These are phyloP conservation scores for Wickerhamiella cacticola DNA, from an alignment of 805 yeast genomes.

Conservation along the genomic window DNA sequence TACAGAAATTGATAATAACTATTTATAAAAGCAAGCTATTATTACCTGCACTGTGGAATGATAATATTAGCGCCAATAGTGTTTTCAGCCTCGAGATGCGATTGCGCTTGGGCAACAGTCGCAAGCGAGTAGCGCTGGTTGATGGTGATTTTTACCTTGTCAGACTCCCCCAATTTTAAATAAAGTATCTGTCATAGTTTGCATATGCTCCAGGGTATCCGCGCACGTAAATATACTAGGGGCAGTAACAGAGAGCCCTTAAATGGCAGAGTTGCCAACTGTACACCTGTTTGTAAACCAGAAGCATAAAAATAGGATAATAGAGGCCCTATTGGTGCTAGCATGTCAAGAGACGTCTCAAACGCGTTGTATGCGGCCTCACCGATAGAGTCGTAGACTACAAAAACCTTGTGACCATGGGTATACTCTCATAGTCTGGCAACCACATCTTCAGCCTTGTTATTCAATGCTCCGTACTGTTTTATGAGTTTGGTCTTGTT, in stretches of 20 bases:
- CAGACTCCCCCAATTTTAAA: no score
- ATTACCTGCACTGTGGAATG: background rate
- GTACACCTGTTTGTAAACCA: slow-evolving; percentile 67
- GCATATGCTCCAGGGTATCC: slow-evolving; percentile 38
- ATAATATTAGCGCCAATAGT: slow-evolving; percentile 42
- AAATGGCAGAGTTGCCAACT: slow-evolving; percentile 36
- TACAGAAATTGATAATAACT: no score
- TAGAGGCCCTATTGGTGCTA: slow-evolving; percentile 57
- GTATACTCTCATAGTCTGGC: slow-evolving; percentile 27
- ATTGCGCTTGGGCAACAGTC: slow-evolving; percentile 49
- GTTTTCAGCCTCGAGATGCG: slow-evolving; percentile 48
- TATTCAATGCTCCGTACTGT: slow-evolving; percentile 57
- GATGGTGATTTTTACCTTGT: slow-evolving; percentile 34
- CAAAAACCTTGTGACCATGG: slow-evolving; percentile 26
- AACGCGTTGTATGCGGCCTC: slow-evolving; percentile 65
- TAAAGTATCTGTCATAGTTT: no score
- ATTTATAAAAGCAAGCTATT: no score
- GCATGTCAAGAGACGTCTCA: slow-evolving; percentile 45
- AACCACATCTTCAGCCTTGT: slow-evolving; percentile 26
- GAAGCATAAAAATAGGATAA: slow-evolving; percentile 77
- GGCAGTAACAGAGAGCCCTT: slow-evolving; percentile 51
- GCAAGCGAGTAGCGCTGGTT: slow-evolving; percentile 42
- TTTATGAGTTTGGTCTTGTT: slow-evolving; percentile 63
- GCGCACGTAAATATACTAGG: slow-evolving; percentile 53
- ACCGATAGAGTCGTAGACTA: slow-evolving; percentile 31